Conservation (phyloP, 257 asterid genomes). For the Solanum piurae region DNA sequence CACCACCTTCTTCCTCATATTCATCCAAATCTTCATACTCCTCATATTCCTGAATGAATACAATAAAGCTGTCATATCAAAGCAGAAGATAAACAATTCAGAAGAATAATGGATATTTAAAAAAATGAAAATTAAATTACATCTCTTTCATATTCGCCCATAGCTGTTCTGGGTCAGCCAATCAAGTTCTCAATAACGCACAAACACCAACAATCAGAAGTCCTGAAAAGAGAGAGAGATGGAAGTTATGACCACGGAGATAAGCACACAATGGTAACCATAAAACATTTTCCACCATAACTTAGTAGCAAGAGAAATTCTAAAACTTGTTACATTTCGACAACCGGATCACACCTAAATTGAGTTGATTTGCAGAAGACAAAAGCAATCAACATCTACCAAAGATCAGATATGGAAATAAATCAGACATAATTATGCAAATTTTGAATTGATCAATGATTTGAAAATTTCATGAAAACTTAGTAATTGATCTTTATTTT, state of each 20-base stretch:
- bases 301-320: not conserved
- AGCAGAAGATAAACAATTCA: not conserved
- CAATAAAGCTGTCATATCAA: not conserved
- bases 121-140: not conserved
- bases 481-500: not conserved
- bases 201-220: not conserved
- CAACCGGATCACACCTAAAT: not conserved
- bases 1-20: constrained; percentile 52
- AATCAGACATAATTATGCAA: not conserved
- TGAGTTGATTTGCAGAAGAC: not conserved
- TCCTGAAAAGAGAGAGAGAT: not conserved
- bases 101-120: not conserved
- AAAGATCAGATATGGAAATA: not conserved
- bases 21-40: constrained; percentile 43
- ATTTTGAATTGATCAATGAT: not conserved
- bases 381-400: not conserved
- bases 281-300: not conserved
- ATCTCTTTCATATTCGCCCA: constrained; percentile 40
- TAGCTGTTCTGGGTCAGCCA: constrained; percentile 7
- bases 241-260: not conserved
- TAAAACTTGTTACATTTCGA: not conserved
- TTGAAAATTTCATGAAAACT: not conserved
- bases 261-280: not conserved
- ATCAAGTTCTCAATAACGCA: not conserved
- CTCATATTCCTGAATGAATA: constrained; percentile 31